phyloP scores from a whole-genome alignment of 305 asterid species.

The Fraxinus greggii region DNA sequence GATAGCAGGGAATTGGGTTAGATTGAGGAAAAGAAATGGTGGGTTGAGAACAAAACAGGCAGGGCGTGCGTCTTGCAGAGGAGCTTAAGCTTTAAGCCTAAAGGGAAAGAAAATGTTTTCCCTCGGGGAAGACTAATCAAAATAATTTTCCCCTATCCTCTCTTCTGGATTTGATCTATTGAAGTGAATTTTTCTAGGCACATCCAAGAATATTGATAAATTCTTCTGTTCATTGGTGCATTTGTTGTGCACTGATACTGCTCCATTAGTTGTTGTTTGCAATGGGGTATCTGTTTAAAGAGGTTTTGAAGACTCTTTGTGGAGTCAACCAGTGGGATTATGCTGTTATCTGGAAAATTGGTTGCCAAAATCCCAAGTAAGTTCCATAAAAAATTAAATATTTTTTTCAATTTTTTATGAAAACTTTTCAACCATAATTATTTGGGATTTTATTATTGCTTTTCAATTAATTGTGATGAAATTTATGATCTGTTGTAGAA shows the following conservation, averaged over 20 bases:
- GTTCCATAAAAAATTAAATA: constrained; percentile 19
- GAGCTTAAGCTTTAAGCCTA: constrained; percentile 46
- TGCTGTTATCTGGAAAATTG: constrained; percentile 72
- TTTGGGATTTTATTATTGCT: not conserved
- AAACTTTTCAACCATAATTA: not conserved
- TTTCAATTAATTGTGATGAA: not conserved
- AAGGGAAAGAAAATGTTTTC: constrained; percentile 6
- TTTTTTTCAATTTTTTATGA: not conserved
- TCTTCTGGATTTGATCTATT: constrained; percentile 12
- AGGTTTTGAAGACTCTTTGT: constrained; percentile 70
- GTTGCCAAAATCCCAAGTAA: constrained; percentile 69
- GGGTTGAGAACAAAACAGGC: constrained; percentile 97
- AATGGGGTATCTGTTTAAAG: constrained; percentile 74
- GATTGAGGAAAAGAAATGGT: constrained; percentile 85
- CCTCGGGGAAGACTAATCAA: constrained; percentile 15
- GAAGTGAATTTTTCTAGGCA: not conserved
- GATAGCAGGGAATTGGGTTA: constrained; percentile 71
- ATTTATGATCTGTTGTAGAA: not conserved
- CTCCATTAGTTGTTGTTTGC: constrained; percentile 3
- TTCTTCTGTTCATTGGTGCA: constrained; percentile 20
- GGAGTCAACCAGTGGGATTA: constrained; percentile 74
- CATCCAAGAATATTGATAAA: constrained; percentile 15
- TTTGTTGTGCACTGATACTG: constrained; percentile 20
- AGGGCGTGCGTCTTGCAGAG: constrained; percentile 97
- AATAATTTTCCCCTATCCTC: constrained; percentile 9